phyloP scores from a whole-genome alignment of 257 asterid species.

The Fraxinus americana region DNA sequence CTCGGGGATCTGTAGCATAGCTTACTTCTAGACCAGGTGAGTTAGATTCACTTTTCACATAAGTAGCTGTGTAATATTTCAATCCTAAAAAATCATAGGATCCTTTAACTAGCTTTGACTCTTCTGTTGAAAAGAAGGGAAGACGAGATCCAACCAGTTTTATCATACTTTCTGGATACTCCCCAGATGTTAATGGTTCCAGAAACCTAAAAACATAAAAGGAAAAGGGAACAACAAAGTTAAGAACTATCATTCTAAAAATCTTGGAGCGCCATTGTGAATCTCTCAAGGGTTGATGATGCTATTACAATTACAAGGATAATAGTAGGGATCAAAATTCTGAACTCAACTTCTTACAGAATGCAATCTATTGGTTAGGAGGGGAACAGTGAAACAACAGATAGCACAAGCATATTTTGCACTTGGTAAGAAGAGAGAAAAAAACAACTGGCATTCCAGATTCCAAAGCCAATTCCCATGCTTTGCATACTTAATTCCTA shows the following conservation, averaged over 20 bases:
- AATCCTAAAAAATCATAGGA: constrained; percentile 7
- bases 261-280: not conserved
- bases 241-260: not conserved
- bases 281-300: not conserved
- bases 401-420: not conserved
- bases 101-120: not conserved
- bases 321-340: not conserved
- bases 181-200: not conserved
- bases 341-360: not conserved
- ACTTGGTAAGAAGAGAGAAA: not conserved
- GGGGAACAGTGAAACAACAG: not conserved
- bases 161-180: not conserved
- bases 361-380: not conserved
- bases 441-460: not conserved
- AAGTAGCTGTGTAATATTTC: constrained; percentile 29
- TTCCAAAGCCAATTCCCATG: not conserved
- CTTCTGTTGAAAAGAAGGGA: not conserved
- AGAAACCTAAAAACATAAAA: constrained; percentile 25
- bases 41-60: constrained; percentile 4
- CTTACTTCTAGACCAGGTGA: not conserved
- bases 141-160: not conserved
- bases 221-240: not conserved
- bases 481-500: not conserved
- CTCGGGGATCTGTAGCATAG: constrained; percentile 11
- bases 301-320: not conserved